Conservation (phyloP, 2,329 filamentous ascomycete species). For the Colletotrichum liriopes region DNA sequence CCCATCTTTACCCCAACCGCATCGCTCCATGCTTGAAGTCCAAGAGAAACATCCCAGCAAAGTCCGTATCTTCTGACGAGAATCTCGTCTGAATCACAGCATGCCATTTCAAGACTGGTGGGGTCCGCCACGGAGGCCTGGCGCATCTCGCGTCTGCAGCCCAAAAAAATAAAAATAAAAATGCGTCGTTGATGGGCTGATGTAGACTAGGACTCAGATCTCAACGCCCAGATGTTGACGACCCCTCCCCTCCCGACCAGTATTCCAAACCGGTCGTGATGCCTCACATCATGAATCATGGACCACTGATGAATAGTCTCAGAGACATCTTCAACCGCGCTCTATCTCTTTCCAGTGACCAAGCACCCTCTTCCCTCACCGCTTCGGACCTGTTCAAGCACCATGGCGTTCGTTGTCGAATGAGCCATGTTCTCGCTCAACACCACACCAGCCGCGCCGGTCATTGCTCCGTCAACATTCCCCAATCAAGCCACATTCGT, state of each 20-base stretch:
- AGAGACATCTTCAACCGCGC: conserved; percentile 8
- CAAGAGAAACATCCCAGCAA: conserved; percentile 31
- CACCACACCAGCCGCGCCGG: conserved; percentile 5
- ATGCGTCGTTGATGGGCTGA: neutral
- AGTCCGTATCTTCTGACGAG: conserved; percentile 12
- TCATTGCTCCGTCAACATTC: conserved; percentile 24
- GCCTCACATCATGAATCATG: conserved; percentile 35
- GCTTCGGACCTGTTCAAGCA: conserved; percentile 10
- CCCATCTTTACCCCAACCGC: conserved; percentile 28
- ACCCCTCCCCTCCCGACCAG: neutral
- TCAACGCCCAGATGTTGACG: neutral
- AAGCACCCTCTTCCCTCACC: conserved; percentile 25
- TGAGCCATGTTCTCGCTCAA: conserved; percentile 16
- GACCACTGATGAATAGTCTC: neutral
- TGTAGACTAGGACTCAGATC: neutral
- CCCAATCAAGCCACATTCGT: conserved; percentile 27
- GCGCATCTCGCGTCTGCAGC: conserved; percentile 39
- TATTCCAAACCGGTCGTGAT: conserved; percentile 32
- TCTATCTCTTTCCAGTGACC: conserved; percentile 10
- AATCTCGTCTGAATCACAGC: conserved; percentile 26
- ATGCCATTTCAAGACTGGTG: conserved; percentile 18
- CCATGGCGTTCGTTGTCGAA: conserved; percentile 7
- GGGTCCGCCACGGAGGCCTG: neutral
- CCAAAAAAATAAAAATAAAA: conserved; percentile 13
- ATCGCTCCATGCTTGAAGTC: conserved; percentile 3